A percentile compares a stretch with the other conserved stretches of the same genome.
Evolutionary conservation across 163 green algal genomes (phyloP).

Genomic region (Dunaliella salina): DNA sequence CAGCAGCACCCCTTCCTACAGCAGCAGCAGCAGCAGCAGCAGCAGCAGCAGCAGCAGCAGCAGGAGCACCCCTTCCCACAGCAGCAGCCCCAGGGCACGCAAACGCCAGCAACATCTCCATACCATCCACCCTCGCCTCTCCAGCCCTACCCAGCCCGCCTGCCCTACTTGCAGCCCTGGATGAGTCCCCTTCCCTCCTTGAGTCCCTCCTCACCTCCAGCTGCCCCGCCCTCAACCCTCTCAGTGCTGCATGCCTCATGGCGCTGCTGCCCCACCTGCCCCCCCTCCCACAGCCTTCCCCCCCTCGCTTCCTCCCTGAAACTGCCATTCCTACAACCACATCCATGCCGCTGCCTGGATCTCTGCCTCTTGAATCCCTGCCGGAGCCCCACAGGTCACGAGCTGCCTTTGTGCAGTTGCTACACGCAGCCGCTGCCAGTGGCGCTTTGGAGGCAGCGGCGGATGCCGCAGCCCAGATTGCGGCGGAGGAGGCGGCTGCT

Average conservation of each 20-base stretch:
- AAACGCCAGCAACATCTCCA: no score
- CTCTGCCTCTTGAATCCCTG: not conserved
- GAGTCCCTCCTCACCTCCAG: not conserved
- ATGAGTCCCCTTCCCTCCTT: not conserved
- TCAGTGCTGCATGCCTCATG: not conserved
- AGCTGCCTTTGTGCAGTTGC: not conserved
- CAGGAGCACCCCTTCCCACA: no score
- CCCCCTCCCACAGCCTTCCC: not conserved
- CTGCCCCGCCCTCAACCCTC: not conserved
- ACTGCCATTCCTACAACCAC: no score
- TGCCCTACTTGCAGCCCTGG: not conserved
- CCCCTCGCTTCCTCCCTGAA: no score
- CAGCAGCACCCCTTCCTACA: no score
- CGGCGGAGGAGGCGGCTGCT: not conserved
- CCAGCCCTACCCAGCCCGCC: not conserved
- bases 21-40: no score
- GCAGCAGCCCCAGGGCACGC: no score
- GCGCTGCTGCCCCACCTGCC: not conserved
- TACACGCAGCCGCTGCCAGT: not conserved
- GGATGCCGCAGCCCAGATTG: not conserved
- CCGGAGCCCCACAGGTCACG: not conserved
- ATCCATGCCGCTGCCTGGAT: no score
- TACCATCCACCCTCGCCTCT: no score
- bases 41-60: no score
- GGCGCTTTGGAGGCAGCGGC: not conserved